Evolutionary conservation across 176 grass and related monocot genomes (phyloP).

Genomic region (Oryza officinalis): DNA sequence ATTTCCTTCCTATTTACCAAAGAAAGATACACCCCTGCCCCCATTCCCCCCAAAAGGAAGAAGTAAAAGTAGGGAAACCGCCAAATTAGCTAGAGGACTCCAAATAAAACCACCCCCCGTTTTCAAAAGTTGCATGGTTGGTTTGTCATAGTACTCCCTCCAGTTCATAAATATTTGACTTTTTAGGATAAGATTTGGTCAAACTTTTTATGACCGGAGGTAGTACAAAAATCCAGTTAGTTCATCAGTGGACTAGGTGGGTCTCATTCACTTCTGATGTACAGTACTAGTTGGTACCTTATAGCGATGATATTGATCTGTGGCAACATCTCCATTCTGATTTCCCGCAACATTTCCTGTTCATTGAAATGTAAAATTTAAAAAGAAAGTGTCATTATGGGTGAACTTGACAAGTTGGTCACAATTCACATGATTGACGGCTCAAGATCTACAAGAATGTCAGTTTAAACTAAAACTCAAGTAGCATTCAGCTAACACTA

Average conservation of each 20-base stretch:
- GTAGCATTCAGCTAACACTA: not conserved
- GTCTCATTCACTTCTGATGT: not conserved
- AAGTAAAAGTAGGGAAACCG: no score
- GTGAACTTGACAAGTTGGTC: not conserved
- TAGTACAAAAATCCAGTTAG: not conserved
- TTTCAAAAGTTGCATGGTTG: not conserved
- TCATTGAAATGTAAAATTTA: not conserved
- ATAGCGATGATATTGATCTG: constrained; percentile 70
- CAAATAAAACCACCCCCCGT: not conserved
- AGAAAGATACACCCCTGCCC: not conserved
- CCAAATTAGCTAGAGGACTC: no score
- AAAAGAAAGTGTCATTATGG: not conserved
- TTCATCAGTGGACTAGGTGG: not conserved
- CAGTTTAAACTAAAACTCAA: not conserved
- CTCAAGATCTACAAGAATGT: not conserved
- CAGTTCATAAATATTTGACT: no score
- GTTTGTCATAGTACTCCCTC: not conserved
- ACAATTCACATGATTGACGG: not conserved
- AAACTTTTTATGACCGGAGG: not conserved
- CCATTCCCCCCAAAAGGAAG: no score
- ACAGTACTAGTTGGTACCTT: constrained; percentile 51
- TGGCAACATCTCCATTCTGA: constrained; percentile 58
- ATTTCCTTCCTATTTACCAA: not conserved
- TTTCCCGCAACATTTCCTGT: constrained; percentile 51
- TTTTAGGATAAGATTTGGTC: no score